Evolutionary conservation across 306 rosid species (phyloP).

Genomic region (Prunus mira): DNA sequence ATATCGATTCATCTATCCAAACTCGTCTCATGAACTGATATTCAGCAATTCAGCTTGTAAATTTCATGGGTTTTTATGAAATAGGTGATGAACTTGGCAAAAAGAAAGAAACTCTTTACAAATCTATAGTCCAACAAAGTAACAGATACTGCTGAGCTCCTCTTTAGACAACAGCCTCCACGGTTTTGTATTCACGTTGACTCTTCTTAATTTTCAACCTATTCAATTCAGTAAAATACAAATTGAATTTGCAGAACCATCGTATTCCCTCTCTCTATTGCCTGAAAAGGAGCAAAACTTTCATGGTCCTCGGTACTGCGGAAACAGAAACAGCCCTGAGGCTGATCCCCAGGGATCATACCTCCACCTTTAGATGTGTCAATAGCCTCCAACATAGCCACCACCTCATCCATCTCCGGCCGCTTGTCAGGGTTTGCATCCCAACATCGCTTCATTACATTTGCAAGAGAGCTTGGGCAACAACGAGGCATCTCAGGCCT

Average conservation of each 20-base stretch:
- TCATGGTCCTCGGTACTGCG: conserved; percentile 85
- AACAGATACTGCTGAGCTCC: conserved; percentile 43
- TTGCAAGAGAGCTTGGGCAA: conserved; percentile 96
- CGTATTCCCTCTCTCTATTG: conserved; percentile 17
- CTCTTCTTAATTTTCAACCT: conserved; percentile 29
- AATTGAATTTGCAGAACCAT: conserved; percentile 35
- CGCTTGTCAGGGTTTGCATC: conserved; percentile 93
- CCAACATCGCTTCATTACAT: conserved; percentile 99
- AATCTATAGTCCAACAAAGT: conserved; percentile 48
- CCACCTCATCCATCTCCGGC: conserved; percentile 98
- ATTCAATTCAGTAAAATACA: conserved; percentile 44
- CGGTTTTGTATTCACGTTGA: conserved; percentile 36
- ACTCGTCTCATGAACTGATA: too few species aligned
- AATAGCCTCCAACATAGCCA: conserved; percentile 80
- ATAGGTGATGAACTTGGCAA: conserved; percentile 21
- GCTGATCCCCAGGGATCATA: conserved; percentile 88
- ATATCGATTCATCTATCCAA: too few species aligned
- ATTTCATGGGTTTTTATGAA: conserved; percentile 23
- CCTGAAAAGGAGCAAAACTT: conserved; percentile 25
- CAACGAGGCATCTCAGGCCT: conserved; percentile 98
- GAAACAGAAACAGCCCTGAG: conserved; percentile 88
- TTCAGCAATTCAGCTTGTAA: background rate
- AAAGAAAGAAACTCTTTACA: conserved; percentile 53
- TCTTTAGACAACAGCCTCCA: conserved; percentile 45
- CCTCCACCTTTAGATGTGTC: conserved; percentile 98